Evolutionary conservation across 108 stramenopile species (phyloP).

Genomic region (Pseudonitzschia multistriata): DNA sequence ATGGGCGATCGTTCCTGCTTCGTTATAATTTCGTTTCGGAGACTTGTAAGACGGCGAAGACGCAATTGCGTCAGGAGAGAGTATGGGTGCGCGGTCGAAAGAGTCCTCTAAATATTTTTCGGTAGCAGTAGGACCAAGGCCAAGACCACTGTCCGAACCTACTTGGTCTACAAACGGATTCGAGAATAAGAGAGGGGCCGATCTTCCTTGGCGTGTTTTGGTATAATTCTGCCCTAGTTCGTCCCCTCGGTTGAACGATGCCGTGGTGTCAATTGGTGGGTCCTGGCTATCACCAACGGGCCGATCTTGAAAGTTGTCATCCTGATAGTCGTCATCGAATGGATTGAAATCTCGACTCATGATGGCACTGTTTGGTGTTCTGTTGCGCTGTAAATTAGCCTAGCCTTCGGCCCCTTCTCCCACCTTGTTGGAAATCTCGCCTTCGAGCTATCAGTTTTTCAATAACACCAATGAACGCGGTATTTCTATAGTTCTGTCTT

Average conservation of each 20-base stretch:
- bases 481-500: too few relatives aligned
- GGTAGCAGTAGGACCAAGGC: not conserved
- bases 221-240: not conserved
- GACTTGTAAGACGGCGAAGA: too few relatives aligned
- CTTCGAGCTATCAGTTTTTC: too few relatives aligned
- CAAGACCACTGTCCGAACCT: too few relatives aligned
- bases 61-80: not conserved
- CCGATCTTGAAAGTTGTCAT: not conserved
- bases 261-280: not conserved
- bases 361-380: too few relatives aligned
- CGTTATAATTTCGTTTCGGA: not conserved
- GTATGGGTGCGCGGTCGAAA: not conserved
- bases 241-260: not conserved
- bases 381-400: too few relatives aligned
- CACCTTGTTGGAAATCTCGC: too few relatives aligned
- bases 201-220: constrained; percentile 3
- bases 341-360: too few relatives aligned
- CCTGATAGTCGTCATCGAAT: not conserved
- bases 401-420: too few relatives aligned
- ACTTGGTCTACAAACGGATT: not conserved
- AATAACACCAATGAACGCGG: too few relatives aligned
- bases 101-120: not conserved
- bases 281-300: not conserved
- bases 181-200: constrained; percentile 1
- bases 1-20: not conserved